Evolutionary conservation across 805 yeast genomes (phyloP), one percentile per base, ranked within the genome.

Genomic region (Wickerhamiella galacta): DNA sequence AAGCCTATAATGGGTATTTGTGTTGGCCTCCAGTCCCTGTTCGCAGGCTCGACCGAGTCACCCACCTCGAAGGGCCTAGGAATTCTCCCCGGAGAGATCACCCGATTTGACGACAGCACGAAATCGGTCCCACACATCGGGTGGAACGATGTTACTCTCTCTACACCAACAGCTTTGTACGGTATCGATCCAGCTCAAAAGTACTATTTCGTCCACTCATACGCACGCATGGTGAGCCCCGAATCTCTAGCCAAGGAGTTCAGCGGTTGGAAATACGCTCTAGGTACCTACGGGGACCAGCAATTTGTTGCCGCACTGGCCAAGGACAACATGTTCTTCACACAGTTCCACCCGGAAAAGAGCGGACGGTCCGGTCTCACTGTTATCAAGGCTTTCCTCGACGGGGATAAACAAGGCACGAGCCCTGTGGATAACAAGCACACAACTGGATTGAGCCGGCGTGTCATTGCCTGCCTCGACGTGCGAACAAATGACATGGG

Each of bases 321-420:
- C 20, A 75, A 66, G 47, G 81, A 66, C 38, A 85, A 82, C 41
- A 61, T 87, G 8, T 80, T 90, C 56, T 94, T 95, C 27, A 90
- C 96, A 1, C 99, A 90, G 54, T 90, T 90, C 56, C 99, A 90
- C 56, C 99, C 99, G n/a, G 99, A 90, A 52, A 90, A 90, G 54
- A 81, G 95, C 3, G 98, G 98, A 9, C 51, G 61, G 16, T 93
- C 94, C 4, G 99, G 99, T 31, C 60, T 90, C 28, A 66, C 68
- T 39, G 71, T 87, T 7, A 66, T 90, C 37, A 66, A 66, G 37
- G 68, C 79, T 18, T 90, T 90, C 51, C 59, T 90, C 44, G 64
- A 64, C 24, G 66, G 65, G 18, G 47, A 54, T 7, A 60, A 57
- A 38, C 26, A 53, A 19, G 45, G 56, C 3, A 31, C 16, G 16